Evolutionary conservation across 1,284 basidiomycete genomes (phyloP).

Genomic region (Anthracocystis walkeri): DNA sequence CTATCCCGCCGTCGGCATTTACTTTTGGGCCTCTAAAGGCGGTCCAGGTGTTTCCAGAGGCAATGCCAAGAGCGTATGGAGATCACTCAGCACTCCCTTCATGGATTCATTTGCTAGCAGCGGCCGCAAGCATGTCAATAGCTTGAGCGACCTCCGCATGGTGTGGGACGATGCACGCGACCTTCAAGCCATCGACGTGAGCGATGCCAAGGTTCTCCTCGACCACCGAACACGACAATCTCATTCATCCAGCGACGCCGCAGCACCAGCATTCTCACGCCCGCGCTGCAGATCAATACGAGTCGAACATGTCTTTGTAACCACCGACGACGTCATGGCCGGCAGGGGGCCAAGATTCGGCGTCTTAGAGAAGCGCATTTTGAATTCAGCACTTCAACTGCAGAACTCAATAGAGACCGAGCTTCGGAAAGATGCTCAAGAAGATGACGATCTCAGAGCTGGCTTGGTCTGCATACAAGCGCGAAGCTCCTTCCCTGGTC

Average conservation of each 20-base stretch:
- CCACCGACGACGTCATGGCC: constrained; percentile 62
- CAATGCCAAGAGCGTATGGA: constrained; percentile 61
- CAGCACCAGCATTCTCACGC: constrained; percentile 15
- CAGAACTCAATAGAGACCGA: constrained; percentile 55
- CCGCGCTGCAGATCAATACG: constrained; percentile 47
- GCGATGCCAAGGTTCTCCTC: constrained; percentile 47
- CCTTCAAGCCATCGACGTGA: constrained; percentile 52
- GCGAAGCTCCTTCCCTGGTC: constrained; percentile 42
- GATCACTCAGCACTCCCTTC: constrained; percentile 62
- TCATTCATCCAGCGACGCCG: background rate
- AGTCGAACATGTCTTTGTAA: constrained; percentile 66
- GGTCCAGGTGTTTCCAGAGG: constrained; percentile 61
- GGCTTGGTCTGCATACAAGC: constrained; percentile 26
- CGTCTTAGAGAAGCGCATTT: constrained; percentile 57
- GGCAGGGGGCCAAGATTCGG: constrained; percentile 60
- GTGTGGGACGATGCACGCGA: constrained; percentile 67
- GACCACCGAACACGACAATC: constrained; percentile 14
- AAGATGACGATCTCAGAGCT: background rate
- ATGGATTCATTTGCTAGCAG: constrained; percentile 62
- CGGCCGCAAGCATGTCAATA: constrained; percentile 60
- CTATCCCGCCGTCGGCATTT: constrained; percentile 71
- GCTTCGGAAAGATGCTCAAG: constrained; percentile 4
- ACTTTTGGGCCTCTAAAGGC: constrained; percentile 66
- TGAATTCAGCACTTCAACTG: constrained; percentile 58
- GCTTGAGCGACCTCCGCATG: constrained; percentile 64